phyloP scores from a whole-genome alignment of 176 grass and related monocot genomes.

The Carex pumila region DNA sequence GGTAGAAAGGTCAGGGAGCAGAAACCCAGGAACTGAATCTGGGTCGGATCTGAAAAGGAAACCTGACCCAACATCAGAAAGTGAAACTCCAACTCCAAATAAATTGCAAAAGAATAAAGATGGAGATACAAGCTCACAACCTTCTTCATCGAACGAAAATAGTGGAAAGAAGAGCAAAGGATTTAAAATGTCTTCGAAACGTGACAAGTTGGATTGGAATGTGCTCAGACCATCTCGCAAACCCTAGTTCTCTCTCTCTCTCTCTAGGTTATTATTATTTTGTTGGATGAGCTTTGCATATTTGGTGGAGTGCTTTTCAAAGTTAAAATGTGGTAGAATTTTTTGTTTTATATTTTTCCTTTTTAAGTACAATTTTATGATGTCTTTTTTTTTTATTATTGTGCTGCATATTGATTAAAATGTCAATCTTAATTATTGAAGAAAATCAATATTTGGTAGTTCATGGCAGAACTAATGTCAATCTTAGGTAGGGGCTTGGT shows the following conservation, averaged over 20 bases:
- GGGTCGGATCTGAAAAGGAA: slow-evolving; percentile 58
- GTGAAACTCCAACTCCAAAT: slow-evolving; percentile 32
- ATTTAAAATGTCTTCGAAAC: slow-evolving; percentile 40
- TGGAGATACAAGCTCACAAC: slow-evolving; percentile 5
- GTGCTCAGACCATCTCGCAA: slow-evolving; percentile 40
- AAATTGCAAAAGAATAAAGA: slow-evolving; percentile 30
- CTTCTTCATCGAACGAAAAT: slow-evolving; percentile 26
- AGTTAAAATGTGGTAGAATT: not conserved
- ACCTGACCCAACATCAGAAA: slow-evolving; percentile 27
- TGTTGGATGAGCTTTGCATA: not conserved
- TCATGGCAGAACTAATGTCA: not conserved
- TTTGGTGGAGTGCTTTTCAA: not conserved
- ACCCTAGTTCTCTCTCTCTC: not conserved
- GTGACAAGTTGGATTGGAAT: slow-evolving; percentile 53
- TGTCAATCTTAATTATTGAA: too few relatives aligned
- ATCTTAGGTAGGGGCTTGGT: not conserved
- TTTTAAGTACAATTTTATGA: too few relatives aligned
- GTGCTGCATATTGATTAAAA: too few relatives aligned
- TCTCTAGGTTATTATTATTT: not conserved
- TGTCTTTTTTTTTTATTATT: too few relatives aligned
- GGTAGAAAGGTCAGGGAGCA: slow-evolving; percentile 41
- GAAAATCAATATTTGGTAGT: too few relatives aligned
- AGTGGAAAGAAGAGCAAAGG: slow-evolving; percentile 35
- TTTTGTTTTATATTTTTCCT: not conserved
- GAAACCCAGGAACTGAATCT: slow-evolving; percentile 24